Evolutionary conservation across 495 filamentous ascomycete species (phyloP).

Genomic region (Talaromyces thailandensis): DNA sequence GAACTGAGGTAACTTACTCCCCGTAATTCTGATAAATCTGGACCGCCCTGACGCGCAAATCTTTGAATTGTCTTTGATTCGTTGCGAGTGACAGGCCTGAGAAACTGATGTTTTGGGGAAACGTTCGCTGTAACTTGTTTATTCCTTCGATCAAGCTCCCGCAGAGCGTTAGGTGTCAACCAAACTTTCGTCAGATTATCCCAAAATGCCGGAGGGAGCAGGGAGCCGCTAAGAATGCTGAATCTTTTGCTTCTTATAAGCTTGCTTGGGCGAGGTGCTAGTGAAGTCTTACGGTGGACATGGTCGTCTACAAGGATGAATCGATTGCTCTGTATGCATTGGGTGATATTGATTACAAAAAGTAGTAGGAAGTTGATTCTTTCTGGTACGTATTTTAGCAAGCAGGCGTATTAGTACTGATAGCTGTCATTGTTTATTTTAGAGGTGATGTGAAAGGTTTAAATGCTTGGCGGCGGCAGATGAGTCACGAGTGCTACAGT

Average conservation of each 20-base stretch:
- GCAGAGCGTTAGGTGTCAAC: neutral
- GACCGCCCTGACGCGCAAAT: slow-evolving; percentile 1
- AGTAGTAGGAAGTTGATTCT: neutral
- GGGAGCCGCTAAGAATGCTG: neutral
- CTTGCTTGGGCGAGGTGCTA: neutral
- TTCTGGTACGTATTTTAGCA: neutral
- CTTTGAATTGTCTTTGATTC: neutral
- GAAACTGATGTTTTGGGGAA: too few species aligned
- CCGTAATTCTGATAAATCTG: slow-evolving; percentile 7
- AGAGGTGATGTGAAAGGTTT: too few species aligned
- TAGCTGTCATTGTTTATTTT: too few species aligned
- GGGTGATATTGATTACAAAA: neutral
- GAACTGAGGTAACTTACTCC: neutral
- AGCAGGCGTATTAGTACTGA: neutral
- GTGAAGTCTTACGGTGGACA: neutral
- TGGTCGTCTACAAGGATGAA: neutral
- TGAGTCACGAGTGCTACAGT: neutral
- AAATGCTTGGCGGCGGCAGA: too few species aligned
- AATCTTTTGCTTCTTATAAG: neutral
- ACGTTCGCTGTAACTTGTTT: neutral
- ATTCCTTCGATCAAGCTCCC: slow-evolving; percentile 4
- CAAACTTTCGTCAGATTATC: slow-evolving; percentile 3
- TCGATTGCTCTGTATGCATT: neutral
- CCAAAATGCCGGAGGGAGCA: neutral
- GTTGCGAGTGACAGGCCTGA: neutral